Evolutionary conservation across 257 asterid genomes (phyloP), one percentile per base, ranked within the genome.

Genomic region (Cordia subcordata): DNA sequence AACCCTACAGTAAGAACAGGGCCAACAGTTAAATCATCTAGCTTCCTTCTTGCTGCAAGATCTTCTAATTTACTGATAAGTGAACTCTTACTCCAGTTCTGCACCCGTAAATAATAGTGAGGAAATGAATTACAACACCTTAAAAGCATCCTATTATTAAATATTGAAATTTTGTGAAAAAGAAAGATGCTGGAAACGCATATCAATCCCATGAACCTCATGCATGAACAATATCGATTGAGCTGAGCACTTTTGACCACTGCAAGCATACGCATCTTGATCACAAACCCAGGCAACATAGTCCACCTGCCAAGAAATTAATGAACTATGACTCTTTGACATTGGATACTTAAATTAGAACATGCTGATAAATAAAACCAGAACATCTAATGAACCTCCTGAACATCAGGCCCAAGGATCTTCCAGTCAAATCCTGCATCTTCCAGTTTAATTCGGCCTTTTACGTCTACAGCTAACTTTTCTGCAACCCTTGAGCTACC

Each of bases 361-460:
- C 4, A 53, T 5, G n/a, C 53, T n/a, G 4, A 5, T 18, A 19
- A 13, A 46, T 8, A 1, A 51, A 35, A 47, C 18, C 13, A 44
- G 15, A 49, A 53, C 18, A 52, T 53, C 16, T 56, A 49, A 20
- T 46, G n/a, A 45, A 92, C 96, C 96, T 88, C 87, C 8, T 81
- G 82, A 40, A 93, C 97, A 68, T 93, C 97, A 8, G 97, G 99
- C 39, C 99, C 97, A 58, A 93, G 95, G 71, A 93, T 75, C 82
- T 93, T 93, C 99, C 99, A 93, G 62, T 93, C 96, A 23, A 93
- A 93, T 39, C 99, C 99, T 58, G 96, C 97, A 80, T 93, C 99
- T 78, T 93, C 97, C 40, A 93, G 68, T 68, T 77, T 89, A 74
- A 93, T 53, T 57, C 90, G 86, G 16, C 99, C 99, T 20, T 77